Evolutionary conservation across 2,329 filamentous ascomycete genomes (phyloP).

Genomic region (Cladosporium austrohemisphaericum): DNA sequence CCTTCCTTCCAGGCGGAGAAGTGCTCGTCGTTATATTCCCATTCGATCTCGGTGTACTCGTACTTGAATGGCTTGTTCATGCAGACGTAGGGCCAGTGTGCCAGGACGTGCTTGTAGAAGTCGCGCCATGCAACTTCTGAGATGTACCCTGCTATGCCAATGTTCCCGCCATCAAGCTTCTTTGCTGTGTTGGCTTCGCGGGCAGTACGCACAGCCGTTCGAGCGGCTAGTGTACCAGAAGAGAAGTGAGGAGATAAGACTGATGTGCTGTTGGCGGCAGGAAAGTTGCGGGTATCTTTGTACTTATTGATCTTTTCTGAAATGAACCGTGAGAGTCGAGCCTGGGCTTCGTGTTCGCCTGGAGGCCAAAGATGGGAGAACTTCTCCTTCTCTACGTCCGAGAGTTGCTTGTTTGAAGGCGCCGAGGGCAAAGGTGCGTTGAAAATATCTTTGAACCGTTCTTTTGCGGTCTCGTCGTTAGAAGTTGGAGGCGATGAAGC

Average conservation of each 20-base stretch:
- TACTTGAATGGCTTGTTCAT: conserved; percentile 80
- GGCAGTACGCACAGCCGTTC: conserved; percentile 64
- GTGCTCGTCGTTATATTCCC: conserved; percentile 68
- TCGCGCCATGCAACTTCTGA: conserved; percentile 82
- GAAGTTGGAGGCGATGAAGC: conserved; percentile 54
- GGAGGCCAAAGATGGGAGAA: conserved; percentile 65
- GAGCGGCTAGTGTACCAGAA: conserved; percentile 63
- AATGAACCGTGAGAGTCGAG: conserved; percentile 64
- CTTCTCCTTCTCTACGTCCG: conserved; percentile 55
- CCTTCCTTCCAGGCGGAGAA: conserved; percentile 74
- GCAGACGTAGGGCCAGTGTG: conserved; percentile 78
- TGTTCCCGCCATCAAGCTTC: conserved; percentile 61
- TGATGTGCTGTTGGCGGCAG: conserved; percentile 61
- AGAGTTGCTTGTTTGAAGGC: conserved; percentile 61
- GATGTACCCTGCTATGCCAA: conserved; percentile 71
- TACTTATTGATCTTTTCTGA: conserved; percentile 62
- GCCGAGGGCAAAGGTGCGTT: conserved; percentile 56
- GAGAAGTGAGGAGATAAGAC: conserved; percentile 69
- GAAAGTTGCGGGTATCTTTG: conserved; percentile 61
- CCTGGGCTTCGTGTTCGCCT: conserved; percentile 68
- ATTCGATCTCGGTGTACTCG: conserved; percentile 75
- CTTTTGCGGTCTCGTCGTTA: conserved; percentile 51
- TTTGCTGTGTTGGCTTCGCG: conserved; percentile 59
- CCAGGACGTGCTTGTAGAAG: conserved; percentile 83
- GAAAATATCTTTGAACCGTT: conserved; percentile 57